Evolutionary conservation across 805 yeast species (phyloP).

Genomic region (Wickerhamiella domercqiae): DNA sequence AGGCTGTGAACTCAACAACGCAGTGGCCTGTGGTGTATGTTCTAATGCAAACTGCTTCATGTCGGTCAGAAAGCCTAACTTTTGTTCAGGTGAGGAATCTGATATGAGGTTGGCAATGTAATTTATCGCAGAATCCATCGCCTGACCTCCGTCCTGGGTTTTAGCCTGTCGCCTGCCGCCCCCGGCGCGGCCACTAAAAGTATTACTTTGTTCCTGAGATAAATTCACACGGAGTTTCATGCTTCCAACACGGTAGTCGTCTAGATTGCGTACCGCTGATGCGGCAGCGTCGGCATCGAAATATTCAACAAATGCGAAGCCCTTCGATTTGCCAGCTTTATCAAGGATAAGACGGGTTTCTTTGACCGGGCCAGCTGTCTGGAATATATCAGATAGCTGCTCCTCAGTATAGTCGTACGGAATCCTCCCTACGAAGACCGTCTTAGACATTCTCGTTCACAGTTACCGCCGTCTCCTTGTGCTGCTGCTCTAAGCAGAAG

Average conservation of each 20-base stretch:
- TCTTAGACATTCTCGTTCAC: constrained; percentile 17
- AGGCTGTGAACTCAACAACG: constrained; percentile 53
- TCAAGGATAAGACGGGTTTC: constrained; percentile 67
- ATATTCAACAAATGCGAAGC: constrained; percentile 78
- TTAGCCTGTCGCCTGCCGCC: background rate
- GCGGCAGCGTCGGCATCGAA: constrained; percentile 74
- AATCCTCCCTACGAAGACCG: constrained; percentile 68
- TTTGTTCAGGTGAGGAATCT: constrained; percentile 24
- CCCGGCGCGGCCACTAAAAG: background rate
- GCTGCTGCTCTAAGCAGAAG: too few relatives aligned
- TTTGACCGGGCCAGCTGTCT: constrained; percentile 76
- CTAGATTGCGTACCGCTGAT: constrained; percentile 78
- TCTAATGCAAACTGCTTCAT: constrained; percentile 42
- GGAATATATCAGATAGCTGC: constrained; percentile 74
- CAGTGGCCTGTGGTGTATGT: constrained; percentile 43
- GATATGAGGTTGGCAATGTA: constrained; percentile 15
- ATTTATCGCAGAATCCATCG: constrained; percentile 3
- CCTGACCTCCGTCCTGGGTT: constrained; percentile 24
- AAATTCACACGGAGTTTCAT: constrained; percentile 62
- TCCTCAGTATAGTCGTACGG: constrained; percentile 92
- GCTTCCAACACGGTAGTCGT: constrained; percentile 60
- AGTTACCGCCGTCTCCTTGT: background rate
- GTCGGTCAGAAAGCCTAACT: constrained; percentile 37
- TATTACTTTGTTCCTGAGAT: constrained; percentile 34
- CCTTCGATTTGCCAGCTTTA: constrained; percentile 76